These are phyloP conservation scores for Aspergillus carbonarius DNA, from an alignment of 2,329 filamentous ascomycete genomes.

Conservation along the genomic window DNA sequence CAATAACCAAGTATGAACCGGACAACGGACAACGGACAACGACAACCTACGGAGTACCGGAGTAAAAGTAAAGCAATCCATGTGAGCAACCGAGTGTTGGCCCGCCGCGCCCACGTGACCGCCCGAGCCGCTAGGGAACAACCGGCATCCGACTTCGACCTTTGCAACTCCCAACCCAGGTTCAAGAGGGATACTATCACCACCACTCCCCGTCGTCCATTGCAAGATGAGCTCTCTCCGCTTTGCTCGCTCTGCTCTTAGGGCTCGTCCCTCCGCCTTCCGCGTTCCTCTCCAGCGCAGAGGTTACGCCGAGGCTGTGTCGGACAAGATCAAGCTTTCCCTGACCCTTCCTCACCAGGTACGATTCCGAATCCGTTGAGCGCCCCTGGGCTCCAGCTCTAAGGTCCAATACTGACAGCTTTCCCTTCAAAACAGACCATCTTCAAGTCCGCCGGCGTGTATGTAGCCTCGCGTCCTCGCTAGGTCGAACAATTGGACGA, in stretches of 20 bases:
- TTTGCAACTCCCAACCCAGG: conserved; percentile 37
- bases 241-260: conserved; percentile 84
- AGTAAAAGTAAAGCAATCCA: background rate
- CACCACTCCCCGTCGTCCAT: conserved; percentile 32
- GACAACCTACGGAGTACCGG: background rate
- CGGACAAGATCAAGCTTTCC: conserved; percentile 98
- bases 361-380: conserved; percentile 47
- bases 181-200: conserved; percentile 37
- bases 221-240: conserved; percentile 85
- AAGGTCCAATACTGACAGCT: conserved; percentile 24
- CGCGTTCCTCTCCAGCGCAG: conserved; percentile 77
- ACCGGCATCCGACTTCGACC: conserved; percentile 41
- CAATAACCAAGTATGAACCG: background rate
- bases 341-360: conserved; percentile 98
- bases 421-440: conserved; percentile 53
- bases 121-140: conserved; percentile 37
- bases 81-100: background rate
- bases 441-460: conserved; percentile 71
- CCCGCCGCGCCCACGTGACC: conserved; percentile 28
- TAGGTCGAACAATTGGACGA: conserved; percentile 13
- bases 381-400: conserved; percentile 2
- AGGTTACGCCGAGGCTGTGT: conserved; percentile 84
- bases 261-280: conserved; percentile 75
- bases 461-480: conserved; percentile 40
- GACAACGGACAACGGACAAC: background rate